These are phyloP conservation scores for Exophiala bonariae DNA, from an alignment of 2,329 filamentous ascomycete species.

Conservation along the genomic window DNA sequence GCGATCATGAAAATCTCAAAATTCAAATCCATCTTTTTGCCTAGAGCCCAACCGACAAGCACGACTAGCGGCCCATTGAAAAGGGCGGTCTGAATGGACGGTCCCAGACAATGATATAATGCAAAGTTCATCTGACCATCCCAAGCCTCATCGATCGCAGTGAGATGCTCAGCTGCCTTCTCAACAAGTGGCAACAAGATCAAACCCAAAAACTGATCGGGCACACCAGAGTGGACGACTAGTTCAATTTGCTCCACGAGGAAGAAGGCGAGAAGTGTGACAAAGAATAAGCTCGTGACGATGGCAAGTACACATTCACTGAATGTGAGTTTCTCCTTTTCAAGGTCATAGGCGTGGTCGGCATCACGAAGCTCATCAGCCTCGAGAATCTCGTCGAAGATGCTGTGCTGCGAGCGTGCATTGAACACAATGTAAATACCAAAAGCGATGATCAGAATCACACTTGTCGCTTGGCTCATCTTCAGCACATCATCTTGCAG, in stretches of 20 bases:
- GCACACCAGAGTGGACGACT: slow-evolving; percentile 55
- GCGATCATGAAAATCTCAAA: slow-evolving; percentile 87
- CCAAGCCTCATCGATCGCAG: slow-evolving; percentile 81
- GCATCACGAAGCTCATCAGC: slow-evolving; percentile 67
- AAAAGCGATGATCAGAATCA: slow-evolving; percentile 71
- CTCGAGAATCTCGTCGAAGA: slow-evolving; percentile 73
- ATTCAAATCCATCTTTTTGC: slow-evolving; percentile 70
- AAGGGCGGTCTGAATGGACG: slow-evolving; percentile 85
- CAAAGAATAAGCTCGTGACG: slow-evolving; percentile 63
- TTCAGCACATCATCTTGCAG: slow-evolving; percentile 57
- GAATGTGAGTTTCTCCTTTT: slow-evolving; percentile 70
- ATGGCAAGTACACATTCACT: slow-evolving; percentile 71
- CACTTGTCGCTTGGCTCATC: slow-evolving; percentile 69
- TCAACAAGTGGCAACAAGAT: slow-evolving; percentile 71
- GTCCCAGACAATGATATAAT: slow-evolving; percentile 79
- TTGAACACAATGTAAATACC: slow-evolving; percentile 70
- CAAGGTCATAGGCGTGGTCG: slow-evolving; percentile 61
- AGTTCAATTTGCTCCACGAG: slow-evolving; percentile 71
- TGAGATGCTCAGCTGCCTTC: slow-evolving; percentile 83
- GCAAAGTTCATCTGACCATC: slow-evolving; percentile 77
- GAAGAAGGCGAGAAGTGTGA: slow-evolving; percentile 71
- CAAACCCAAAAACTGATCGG: slow-evolving; percentile 65
- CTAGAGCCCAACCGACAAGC: slow-evolving; percentile 77
- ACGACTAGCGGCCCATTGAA: slow-evolving; percentile 84
- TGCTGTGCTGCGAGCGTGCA: slow-evolving; percentile 71